Evolutionary conservation across 495 filamentous ascomycete genomes (phyloP), one percentile per base, ranked within the genome.

Genomic region (Aspergillus asperescens): DNA sequence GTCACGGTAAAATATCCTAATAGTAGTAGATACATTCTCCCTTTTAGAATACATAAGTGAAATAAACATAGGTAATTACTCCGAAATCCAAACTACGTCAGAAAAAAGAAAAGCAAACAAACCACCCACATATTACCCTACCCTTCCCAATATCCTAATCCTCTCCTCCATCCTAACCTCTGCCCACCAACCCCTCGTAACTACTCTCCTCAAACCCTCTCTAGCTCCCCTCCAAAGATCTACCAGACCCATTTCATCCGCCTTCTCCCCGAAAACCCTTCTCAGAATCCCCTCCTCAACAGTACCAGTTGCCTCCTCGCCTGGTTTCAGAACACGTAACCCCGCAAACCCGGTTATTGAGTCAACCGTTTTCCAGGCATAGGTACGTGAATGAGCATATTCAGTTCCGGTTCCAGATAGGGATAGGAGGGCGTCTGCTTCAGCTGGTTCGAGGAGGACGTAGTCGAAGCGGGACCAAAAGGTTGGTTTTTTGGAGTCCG

Each of bases 381-480:
- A 85, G 50, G 48, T 24, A 8, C 3, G 35, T 8, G 49, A 54
- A 16, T 38, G 1, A 5, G 57, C 38, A 8, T 46, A 45, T 18
- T 84, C 79, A 1, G 77, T 67, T 23, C 22, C 9, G 1, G 41
- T 16, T 1, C 12, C 13, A 5, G 24, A 43, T n/a, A 43, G 41
- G 19, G 24, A 18, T 1, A 16, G 41, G 3, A 43, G 15, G 12
- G 63, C 62, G 34, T 69, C 74, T 12, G 83, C 84, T 18, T 60
- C 50, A 10, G 57, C 62, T 5, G 81, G 70, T 69, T 93, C 88
- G 8, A 85, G 77, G 5, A 97, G 74, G 6, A 81, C 81, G 60
- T 89, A 99, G 59, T 95, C 86, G 52, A 96, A 90, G 22, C 73
- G 69, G 3, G 76, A 67, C 93, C 92, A 97, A 67, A 96, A 97